Percentiles rank a stretch among this genome's conserved stretches.
phyloP scores from a whole-genome alignment of 768 basidiomycete genomes.

The Pulveroboletus sp. region DNA sequence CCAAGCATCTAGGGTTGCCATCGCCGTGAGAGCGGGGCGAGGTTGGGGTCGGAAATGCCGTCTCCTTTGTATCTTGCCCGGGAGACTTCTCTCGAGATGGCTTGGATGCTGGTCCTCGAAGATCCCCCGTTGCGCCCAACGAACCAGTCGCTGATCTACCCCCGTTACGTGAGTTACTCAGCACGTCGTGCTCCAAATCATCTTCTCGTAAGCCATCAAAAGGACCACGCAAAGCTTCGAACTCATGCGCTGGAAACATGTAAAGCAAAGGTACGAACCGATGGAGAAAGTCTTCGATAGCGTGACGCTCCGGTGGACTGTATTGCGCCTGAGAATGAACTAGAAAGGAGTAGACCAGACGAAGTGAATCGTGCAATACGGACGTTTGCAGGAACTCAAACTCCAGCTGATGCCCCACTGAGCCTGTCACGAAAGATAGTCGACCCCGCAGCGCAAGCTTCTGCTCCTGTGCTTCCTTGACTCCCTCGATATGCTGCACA shows the following conservation, averaged over 20 bases:
- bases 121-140: constrained; percentile 57
- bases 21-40: constrained; percentile 5
- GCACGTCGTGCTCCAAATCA: constrained; percentile 26
- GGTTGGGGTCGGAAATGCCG: constrained; percentile 26
- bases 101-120: constrained; percentile 76
- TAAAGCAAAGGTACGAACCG: constrained; percentile 80
- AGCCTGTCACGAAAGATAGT: constrained; percentile 41
- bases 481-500: constrained; percentile 69
- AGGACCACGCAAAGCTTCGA: constrained; percentile 59
- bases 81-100: constrained; percentile 59
- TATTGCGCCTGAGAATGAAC: constrained; percentile 80
- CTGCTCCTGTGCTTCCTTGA: constrained; percentile 56
- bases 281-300: constrained; percentile 81
- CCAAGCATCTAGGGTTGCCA: not conserved
- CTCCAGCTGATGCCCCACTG: constrained; percentile 68
- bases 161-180: constrained; percentile 27
- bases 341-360: constrained; percentile 86
- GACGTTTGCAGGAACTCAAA: constrained; percentile 72
- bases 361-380: constrained; percentile 83
- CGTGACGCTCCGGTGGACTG: constrained; percentile 69
- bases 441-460: constrained; percentile 24
- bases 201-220: constrained; percentile 43
- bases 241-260: constrained; percentile 62
- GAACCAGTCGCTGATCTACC: constrained; percentile 44
- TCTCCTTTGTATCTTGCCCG: constrained; percentile 27